These are phyloP conservation scores for Xylaria polymorpha DNA, from an alignment of 2,329 filamentous ascomycete genomes.

Conservation along the genomic window DNA sequence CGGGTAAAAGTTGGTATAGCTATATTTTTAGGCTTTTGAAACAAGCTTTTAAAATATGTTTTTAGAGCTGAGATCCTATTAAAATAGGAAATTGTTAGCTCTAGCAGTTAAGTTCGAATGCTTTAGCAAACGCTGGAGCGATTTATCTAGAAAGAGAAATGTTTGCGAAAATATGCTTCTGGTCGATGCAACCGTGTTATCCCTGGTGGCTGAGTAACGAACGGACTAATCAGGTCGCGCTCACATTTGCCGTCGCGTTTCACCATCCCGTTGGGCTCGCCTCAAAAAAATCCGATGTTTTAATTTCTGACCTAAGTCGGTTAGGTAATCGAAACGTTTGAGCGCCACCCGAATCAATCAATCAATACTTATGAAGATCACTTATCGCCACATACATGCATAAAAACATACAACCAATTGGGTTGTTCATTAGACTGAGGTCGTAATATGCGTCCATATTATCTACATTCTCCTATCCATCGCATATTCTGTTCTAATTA, in stretches of 20 bases:
- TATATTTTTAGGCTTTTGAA: too few relatives aligned
- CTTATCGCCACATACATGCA: background rate
- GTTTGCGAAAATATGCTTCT: conserved; percentile 14
- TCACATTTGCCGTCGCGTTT: conserved; percentile 24
- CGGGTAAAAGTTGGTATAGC: too few relatives aligned
- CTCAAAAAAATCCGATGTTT: conserved; percentile 26
- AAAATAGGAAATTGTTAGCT: too few relatives aligned
- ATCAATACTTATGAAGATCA: background rate
- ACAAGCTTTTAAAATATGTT: too few relatives aligned
- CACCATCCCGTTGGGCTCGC: conserved; percentile 14
- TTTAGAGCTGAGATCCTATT: too few relatives aligned
- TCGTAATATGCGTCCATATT: background rate
- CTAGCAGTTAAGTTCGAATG: too few relatives aligned
- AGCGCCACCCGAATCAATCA: background rate
- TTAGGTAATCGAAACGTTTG: conserved; percentile 1
- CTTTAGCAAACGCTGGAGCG: background rate
- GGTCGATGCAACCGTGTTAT: background rate
- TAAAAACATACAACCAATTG: background rate
- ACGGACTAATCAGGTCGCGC: conserved; percentile 19
- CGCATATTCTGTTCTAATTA: background rate
- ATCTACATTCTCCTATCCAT: background rate
- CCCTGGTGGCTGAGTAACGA: conserved; percentile 14
- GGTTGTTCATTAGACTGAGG: too few relatives aligned
- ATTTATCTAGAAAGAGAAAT: conserved; percentile 10
- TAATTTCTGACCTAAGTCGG: background rate